Percentiles rank a stretch among this genome's conserved stretches.
Evolutionary conservation across 163 green algal species (phyloP).

Genomic region (Scenedesmus sp.): DNA sequence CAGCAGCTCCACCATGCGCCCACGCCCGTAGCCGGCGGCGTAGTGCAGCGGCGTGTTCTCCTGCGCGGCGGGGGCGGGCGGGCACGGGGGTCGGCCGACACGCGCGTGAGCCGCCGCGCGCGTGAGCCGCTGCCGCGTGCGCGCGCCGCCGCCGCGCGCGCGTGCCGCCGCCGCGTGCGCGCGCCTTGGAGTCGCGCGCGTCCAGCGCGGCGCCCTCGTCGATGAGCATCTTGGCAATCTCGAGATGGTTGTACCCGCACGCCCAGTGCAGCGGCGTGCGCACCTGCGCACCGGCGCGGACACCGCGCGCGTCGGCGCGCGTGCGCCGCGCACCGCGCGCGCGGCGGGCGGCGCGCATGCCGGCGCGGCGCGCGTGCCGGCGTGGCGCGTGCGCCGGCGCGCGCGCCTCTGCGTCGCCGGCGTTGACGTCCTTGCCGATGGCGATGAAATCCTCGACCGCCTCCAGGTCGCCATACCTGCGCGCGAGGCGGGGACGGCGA

Average conservation of each 20-base stretch:
- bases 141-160: too few species aligned
- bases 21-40: conserved; percentile 66
- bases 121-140: too few species aligned
- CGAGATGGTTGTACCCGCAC: conserved; percentile 50
- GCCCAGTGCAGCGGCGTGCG: conserved; percentile 73
- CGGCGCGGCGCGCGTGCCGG: too few species aligned
- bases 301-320: too few species aligned
- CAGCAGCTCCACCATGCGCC: conserved; percentile 59
- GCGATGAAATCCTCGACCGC: conserved; percentile 87
- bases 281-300: too few species aligned
- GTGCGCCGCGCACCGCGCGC: too few species aligned
- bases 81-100: background rate
- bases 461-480: conserved; percentile 77
- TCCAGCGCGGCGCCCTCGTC: conserved; percentile 66
- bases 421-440: conserved; percentile 81
- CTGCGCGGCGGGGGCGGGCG: conserved; percentile 39
- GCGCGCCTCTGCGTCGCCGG: conserved; percentile 57
- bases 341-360: too few species aligned
- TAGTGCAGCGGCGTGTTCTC: conserved; percentile 67
- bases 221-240: conserved; percentile 63
- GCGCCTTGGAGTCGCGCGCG: conserved; percentile 55
- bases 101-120: background rate
- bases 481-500: too few species aligned
- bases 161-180: too few species aligned
- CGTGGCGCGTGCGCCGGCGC: too few species aligned